A percentile compares a stretch with the other conserved stretches of the same genome.
Evolutionary conservation across 257 asterid genomes (phyloP).

Genomic region (Scutellaria minor): DNA sequence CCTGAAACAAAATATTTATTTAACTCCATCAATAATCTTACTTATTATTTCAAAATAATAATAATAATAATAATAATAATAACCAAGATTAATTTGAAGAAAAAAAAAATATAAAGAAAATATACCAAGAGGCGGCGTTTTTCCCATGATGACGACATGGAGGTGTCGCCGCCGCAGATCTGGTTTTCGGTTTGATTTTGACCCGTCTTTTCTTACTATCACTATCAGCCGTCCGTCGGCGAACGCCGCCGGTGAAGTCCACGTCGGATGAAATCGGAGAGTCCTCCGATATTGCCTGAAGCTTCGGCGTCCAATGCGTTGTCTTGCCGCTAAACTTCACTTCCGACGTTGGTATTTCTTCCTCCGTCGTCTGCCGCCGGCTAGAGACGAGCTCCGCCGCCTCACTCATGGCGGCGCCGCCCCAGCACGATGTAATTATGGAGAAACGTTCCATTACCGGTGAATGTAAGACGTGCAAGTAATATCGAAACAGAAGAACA

Average conservation of each 20-base stretch:
- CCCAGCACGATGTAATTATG: constrained; percentile 1
- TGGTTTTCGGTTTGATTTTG: neutral
- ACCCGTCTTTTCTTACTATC: neutral
- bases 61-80: too few species aligned
- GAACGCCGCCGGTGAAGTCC: neutral
- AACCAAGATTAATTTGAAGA: too few species aligned
- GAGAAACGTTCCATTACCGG: neutral
- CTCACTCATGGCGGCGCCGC: neutral
- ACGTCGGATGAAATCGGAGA: neutral
- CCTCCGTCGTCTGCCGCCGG: neutral
- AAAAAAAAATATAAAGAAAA: neutral
- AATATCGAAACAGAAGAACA: neutral
- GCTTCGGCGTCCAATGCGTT: constrained; percentile 16
- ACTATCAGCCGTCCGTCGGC: neutral
- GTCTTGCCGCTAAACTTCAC: neutral
- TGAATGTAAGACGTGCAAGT: neutral
- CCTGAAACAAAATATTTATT: constrained; percentile 10
- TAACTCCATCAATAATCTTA: too few species aligned
- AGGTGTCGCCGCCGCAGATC: neutral
- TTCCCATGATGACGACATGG: neutral
- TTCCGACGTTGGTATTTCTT: neutral
- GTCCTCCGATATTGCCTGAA: neutral
- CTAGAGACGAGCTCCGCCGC: neutral
- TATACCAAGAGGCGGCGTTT: neutral
- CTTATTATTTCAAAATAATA: too few species aligned